These are phyloP conservation scores for Schizochytrium sp. DNA, from an alignment of 108 stramenopile genomes.

Conservation along the genomic window DNA sequence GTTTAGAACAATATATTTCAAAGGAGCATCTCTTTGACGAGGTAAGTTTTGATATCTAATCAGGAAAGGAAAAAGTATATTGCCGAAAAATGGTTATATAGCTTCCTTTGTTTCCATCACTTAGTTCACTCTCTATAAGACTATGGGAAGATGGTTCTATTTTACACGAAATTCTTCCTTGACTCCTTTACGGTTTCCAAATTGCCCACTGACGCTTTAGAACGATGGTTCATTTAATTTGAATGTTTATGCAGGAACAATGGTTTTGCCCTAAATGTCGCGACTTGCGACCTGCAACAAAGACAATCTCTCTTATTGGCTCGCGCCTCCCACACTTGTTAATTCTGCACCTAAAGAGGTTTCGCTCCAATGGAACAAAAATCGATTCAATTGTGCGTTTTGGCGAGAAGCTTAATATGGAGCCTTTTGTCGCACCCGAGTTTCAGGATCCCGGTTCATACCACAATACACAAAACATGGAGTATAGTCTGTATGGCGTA, in stretches of 20 bases:
- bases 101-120: too few species aligned
- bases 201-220: too few species aligned
- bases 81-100: too few species aligned
- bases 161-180: too few species aligned
- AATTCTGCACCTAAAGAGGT: constrained; percentile 51
- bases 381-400: constrained; percentile 8
- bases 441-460: neutral
- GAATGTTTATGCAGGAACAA: neutral
- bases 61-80: too few species aligned
- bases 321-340: constrained; percentile 11
- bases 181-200: too few species aligned
- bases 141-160: too few species aligned
- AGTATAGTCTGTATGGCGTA: constrained; percentile 20
- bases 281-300: constrained; percentile 10
- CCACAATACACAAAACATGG: neutral
- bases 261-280: constrained; percentile 11
- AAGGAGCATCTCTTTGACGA: neutral
- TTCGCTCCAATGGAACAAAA: neutral
- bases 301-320: constrained; percentile 12
- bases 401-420: constrained; percentile 24
- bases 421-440: neutral
- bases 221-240: too few species aligned
- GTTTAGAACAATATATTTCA: neutral
- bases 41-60: neutral
- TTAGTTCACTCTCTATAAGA: too few species aligned